Conservation (phyloP, 2,329 filamentous ascomycete species). For the Exophiala oligosperma region DNA sequence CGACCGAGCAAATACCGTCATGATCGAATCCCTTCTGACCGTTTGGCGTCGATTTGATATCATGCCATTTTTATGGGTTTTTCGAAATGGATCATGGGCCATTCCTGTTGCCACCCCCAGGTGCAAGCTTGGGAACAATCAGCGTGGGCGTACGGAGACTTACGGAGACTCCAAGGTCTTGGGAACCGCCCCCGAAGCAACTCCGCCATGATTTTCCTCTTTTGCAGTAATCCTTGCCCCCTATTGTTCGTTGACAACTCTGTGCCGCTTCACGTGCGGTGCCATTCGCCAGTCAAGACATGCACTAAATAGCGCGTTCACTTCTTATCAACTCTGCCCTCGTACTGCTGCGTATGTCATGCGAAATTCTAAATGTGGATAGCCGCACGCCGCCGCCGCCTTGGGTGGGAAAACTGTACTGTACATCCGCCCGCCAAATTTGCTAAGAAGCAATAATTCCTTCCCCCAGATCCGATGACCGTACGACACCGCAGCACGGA, state of each 20-base stretch:
- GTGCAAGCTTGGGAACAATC: not conserved
- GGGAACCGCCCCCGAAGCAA: constrained; percentile 10
- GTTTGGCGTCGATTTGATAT: not conserved
- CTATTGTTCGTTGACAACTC: not conserved
- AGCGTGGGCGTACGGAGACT: constrained; percentile 11
- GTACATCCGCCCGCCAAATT: not conserved
- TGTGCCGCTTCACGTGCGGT: not conserved
- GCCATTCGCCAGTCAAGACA: constrained; percentile 21
- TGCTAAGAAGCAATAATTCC: constrained; percentile 2
- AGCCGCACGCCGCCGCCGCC: too few species aligned
- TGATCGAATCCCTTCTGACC: not conserved
- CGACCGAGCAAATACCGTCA: not conserved
- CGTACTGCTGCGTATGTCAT: not conserved
- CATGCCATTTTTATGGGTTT: not conserved
- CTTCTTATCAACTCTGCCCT: constrained; percentile 1
- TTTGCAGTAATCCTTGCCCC: not conserved
- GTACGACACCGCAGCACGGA: not conserved
- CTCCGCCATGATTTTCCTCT: constrained; percentile 14
- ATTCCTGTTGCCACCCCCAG: not conserved
- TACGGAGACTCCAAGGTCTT: constrained; percentile 23
- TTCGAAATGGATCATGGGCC: not conserved
- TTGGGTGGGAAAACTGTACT: too few species aligned
- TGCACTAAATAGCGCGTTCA: not conserved
- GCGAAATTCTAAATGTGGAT: too few species aligned
- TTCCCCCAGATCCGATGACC: constrained; percentile 11